A percentile compares a stretch with the other conserved stretches of the same genome.
Conservation (phyloP, 2,329 filamentous ascomycete genomes). For the Orbilia oligospora region DNA sequence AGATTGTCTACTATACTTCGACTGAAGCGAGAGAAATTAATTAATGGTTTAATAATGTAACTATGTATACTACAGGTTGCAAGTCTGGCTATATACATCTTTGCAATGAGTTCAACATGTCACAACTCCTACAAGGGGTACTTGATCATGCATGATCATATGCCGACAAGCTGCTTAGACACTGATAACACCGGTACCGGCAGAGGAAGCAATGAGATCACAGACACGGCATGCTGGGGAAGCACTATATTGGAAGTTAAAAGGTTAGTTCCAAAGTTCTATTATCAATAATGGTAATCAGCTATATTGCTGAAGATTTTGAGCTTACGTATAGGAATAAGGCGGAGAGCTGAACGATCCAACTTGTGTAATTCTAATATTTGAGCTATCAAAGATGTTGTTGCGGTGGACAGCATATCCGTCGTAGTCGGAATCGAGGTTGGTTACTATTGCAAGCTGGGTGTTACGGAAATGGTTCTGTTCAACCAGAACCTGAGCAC, state of each 20-base stretch:
- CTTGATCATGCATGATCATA: neutral
- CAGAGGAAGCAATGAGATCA: slow-evolving; percentile 31
- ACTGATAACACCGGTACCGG: slow-evolving; percentile 33
- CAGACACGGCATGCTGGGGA: slow-evolving; percentile 41
- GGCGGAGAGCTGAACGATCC: slow-evolving; percentile 65
- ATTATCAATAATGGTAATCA: no score
- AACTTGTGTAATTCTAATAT: slow-evolving; percentile 66
- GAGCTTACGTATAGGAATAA: slow-evolving; percentile 66
- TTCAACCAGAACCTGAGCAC: slow-evolving; percentile 73
- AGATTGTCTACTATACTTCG: no score
- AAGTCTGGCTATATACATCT: no score
- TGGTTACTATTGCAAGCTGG: slow-evolving; percentile 67
- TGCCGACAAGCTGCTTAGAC: slow-evolving; percentile 2
- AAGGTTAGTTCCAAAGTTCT: neutral
- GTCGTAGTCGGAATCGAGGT: slow-evolving; percentile 69
- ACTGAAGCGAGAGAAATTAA: no score
- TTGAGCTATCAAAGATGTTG: slow-evolving; percentile 68
- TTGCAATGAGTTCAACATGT: no score
- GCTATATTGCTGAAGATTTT: no score
- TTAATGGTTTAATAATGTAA: no score
- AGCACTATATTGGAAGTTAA: neutral
- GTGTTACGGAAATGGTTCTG: slow-evolving; percentile 69
- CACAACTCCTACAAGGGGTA: no score
- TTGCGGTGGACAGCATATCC: slow-evolving; percentile 69
- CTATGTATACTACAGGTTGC: no score